Base-by-base conservation (phyloP, 2,329 filamentous ascomycete genomes). In the Phoma sp. region DNA sequence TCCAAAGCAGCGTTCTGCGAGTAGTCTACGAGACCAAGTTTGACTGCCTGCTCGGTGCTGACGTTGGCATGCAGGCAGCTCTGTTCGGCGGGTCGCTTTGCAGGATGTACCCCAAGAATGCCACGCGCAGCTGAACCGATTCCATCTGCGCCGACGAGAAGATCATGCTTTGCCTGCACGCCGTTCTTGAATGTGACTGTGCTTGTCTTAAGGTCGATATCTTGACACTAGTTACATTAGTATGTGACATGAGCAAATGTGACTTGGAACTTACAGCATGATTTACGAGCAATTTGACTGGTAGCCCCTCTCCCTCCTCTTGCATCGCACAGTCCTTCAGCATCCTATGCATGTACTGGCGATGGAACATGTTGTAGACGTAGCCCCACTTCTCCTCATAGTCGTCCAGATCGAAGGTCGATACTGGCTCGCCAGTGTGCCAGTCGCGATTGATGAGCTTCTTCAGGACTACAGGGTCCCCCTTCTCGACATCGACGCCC, bases 401-500 rank as follows among this genome's bases (percentile, higher is more conserved):
- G 65, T 89, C 86, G 9, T 75, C 80, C 14, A 90, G 72, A 61
- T 84, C 81, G 61, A 87, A 89, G 0, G 86, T 83, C 60, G 82
- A 88, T 23, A 86, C 80, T 0, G 84, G 82, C 72, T 89, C 83
- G 0, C 87, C 87, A 1, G 86, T 89, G 67, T 83, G 82, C 87
- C 87, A 90, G 72, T 89, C 86, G 3, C 84, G 82, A 68, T 86
- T 88, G 75, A 90, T 89, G 47, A 90, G 79, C 64, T 86, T 86
- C 71, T 79, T 80, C 43, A 90, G 74, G 1, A 89, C 76, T 1
- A 90, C 87, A 0, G 86, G 86, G 52, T 88, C 83, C 7, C 86
- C 87, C 64, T 84, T 85, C 11, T 75, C 75, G 1, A 89, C 77
- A 62, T 89, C 84, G 1, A 89, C 85, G 0, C 77, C 77, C 87